Evolutionary conservation across 2,329 filamentous ascomycete species (phyloP), one percentile per base, ranked within the genome.

Genomic region (Plectosphaerella cucumerina): DNA sequence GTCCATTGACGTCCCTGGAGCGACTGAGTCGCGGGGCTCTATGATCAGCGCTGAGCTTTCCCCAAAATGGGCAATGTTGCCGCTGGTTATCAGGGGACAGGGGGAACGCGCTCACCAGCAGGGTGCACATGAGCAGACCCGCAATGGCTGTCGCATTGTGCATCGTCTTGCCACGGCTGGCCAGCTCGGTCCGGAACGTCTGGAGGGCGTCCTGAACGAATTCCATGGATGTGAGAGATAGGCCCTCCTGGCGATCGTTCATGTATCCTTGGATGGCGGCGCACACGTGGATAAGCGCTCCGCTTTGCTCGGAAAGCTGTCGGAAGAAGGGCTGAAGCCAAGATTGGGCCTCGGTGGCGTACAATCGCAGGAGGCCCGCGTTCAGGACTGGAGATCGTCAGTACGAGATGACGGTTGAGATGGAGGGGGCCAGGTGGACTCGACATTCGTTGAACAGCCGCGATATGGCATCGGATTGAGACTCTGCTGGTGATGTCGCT

Each of bases 151-250:
- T 56, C 3, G 52, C 53, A 22, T 42, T 44, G 20, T 56, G 49
- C 20, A 46, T 47, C 6, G 49, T 42, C 11, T 44, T 45, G 15
- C 51, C 52, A 37, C 53, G 47, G 6, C 21, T 35, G 41, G 51
- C 49, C n/a, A 56, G n/a, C 41, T 56, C 53, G 6, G 52, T 47
- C 26, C 53, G 52, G 44, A 56, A 56, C 3, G 49, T 48, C 10
- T 54, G 53, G n/a, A 56, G 47, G 9, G 53, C 53, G 21, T 52
- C 26, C 6, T 56, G 52, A 21, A 56, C 52, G 10, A 34, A 41
- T 22, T 56, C 53, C 53, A 56, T 54, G 3, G 53, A 50, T 8
- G 45, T 18, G 3, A 56, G 47, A 2, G 53, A 56, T 31, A 56
- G 42, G 15, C 52, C 52, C 20, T 31, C 23, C 6, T 47, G 44